phyloP scores from a whole-genome alignment of 106 monocot genomes.

The Agapanthus africanus region DNA sequence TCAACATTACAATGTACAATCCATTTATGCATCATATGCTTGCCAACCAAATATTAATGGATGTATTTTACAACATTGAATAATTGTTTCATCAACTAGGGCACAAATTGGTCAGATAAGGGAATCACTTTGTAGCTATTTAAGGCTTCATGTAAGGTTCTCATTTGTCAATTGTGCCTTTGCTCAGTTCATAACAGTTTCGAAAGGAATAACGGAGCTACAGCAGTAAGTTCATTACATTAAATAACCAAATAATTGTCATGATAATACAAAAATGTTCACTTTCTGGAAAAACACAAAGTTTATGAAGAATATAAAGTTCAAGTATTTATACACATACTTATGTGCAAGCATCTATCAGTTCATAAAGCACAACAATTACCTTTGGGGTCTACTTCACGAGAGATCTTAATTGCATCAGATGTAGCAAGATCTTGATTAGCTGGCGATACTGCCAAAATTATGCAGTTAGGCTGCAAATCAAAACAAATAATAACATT shows the following conservation, averaged over 20 bases:
- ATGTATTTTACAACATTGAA: no score
- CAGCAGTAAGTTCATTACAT: background rate
- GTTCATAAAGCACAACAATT: background rate
- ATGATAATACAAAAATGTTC: background rate
- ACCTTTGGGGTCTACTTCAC: constrained; percentile 92
- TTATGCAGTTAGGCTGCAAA: constrained; percentile 85
- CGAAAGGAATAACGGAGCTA: background rate
- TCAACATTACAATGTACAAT: no score
- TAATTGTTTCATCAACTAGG: no score
- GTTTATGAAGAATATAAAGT: background rate
- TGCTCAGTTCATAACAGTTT: background rate
- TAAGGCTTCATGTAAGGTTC: background rate
- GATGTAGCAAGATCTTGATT: constrained; percentile 98
- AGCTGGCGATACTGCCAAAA: constrained; percentile 87
- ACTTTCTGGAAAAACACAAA: background rate
- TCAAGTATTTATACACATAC: background rate
- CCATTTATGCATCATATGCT: no score
- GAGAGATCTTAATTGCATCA: constrained; percentile 88
- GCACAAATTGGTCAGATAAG: no score
- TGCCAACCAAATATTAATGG: no score
- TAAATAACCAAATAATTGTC: background rate
- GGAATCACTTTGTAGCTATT: background rate
- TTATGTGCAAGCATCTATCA: background rate
- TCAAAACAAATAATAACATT: constrained; percentile 6
- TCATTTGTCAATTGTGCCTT: background rate